Base-by-base conservation (phyloP, 2,329 filamentous ascomycete genomes). In the Sporothrix curviconia region DNA sequence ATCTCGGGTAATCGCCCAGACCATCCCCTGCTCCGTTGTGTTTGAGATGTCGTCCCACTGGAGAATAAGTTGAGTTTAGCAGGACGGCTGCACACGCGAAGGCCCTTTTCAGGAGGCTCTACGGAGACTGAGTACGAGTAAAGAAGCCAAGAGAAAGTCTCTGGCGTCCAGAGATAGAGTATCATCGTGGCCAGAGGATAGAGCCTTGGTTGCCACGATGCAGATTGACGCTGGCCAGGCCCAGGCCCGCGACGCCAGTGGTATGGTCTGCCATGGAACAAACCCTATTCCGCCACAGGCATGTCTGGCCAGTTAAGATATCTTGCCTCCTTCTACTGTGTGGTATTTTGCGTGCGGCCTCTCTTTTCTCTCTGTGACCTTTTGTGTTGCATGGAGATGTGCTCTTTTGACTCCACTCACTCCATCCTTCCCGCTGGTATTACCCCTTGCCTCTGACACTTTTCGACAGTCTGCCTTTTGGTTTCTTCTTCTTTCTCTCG, bases 1-100 rank as follows among this genome's bases (percentile, higher is more conserved):
- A 64, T 63, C 62, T 64, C 64, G 61, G 61, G 63, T 66, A 59
- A 61, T 37, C 50, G 60, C 63, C 64, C 60, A 63, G 64, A 36
- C 42, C 24, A 30, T 44, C 44, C 24, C 44, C 37, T 50, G 37
- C 40, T 22, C 52, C 50, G 24, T 55, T 15, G 59, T 63, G 67
- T 71, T 67, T 70, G 69, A 70, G 63, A 64, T 61, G 58, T 59
- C 56, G 58, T 59, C 58, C 50, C 60, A 59, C 55, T 25, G 50
- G 50, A 9, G 50, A 49, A 54, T 36, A 28, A 46, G 52, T n/a
- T 8, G 30, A 22, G 24, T 39, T 34, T 56, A 46, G 34, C 49
- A 53, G 55, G 17, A 25, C 42, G n/a, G 15, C 49, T 42, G 42
- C 40, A 36, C 25, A 56, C 7, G 44, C 52, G n/a, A 55, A 46